A percentile compares a stretch with the other conserved stretches of the same genome.
Conservation (phyloP, 2,329 filamentous ascomycete species). For the Didymella keratinophila region DNA sequence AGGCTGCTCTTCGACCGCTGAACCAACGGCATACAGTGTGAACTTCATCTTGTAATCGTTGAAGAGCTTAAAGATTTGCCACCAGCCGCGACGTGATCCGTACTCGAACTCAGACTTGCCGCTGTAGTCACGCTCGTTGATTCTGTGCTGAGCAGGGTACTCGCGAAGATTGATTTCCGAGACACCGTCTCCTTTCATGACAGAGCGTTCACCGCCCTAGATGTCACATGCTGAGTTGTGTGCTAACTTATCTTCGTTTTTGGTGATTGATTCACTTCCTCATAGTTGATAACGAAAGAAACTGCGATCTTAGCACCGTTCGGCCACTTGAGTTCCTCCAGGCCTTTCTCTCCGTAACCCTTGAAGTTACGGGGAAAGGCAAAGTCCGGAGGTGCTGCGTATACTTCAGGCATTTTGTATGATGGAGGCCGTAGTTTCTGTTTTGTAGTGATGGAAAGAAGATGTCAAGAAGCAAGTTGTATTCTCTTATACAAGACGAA, state of each 20-base stretch:
- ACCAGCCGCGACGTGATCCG: conserved; percentile 59
- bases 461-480: neutral
- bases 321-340: conserved; percentile 47
- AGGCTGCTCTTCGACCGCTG: conserved; percentile 59
- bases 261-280: neutral
- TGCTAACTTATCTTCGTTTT: neutral
- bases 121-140: conserved; percentile 57
- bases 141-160: conserved; percentile 44
- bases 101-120: conserved; percentile 63
- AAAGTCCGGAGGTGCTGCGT: conserved; percentile 35
- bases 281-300: conserved; percentile 45
- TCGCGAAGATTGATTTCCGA: conserved; percentile 47
- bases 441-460: neutral
- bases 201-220: conserved; percentile 14
- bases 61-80: conserved; percentile 60
- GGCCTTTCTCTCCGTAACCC: conserved; percentile 54
- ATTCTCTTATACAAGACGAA: no score
- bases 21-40: conserved; percentile 60
- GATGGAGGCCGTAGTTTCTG: neutral
- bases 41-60: conserved; percentile 59
- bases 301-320: conserved; percentile 42
- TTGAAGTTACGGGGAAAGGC: conserved; percentile 52
- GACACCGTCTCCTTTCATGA: conserved; percentile 43
- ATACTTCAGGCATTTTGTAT: conserved; percentile 36
- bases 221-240: neutral